phyloP scores from a whole-genome alignment of 257 asterid species.

The Primulina huaijiensis region DNA sequence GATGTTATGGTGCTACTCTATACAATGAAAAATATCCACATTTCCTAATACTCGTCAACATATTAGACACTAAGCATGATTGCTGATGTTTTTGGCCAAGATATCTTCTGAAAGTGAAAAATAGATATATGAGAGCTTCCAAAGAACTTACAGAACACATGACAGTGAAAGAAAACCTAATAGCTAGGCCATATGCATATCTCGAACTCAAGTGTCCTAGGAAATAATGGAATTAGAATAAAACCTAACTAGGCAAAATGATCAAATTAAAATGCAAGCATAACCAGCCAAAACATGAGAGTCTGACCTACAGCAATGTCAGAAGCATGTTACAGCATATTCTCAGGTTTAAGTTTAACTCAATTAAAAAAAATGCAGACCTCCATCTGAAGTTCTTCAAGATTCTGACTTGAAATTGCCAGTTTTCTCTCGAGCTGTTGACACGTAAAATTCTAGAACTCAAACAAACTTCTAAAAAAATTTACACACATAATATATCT shows the following conservation, averaged over 20 bases:
- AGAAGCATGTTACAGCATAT: slow-evolving; percentile 20
- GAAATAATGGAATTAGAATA: background rate
- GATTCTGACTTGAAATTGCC: slow-evolving; percentile 51
- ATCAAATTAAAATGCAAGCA: background rate
- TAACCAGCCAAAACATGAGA: background rate
- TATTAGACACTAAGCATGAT: background rate
- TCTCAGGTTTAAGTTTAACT: slow-evolving; percentile 10
- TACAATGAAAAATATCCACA: background rate
- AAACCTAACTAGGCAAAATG: background rate
- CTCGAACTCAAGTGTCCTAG: background rate
- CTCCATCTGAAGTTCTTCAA: slow-evolving; percentile 69
- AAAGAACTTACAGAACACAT: background rate
- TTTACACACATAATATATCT: background rate
- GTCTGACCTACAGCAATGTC: slow-evolving; percentile 4
- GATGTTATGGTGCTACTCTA: background rate
- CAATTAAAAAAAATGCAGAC: slow-evolving; percentile 33
- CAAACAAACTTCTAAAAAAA: background rate
- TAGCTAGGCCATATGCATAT: background rate
- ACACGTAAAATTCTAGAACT: slow-evolving; percentile 23
- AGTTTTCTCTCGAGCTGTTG: slow-evolving; percentile 46
- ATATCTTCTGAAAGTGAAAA: background rate
- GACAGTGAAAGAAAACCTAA: background rate
- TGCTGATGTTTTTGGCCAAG: background rate
- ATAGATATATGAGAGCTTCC: background rate
- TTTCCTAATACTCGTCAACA: background rate